A percentile compares a stretch with the other conserved stretches of the same genome.
phyloP scores from a whole-genome alignment of 2,329 filamentous ascomycete species.

The Talaromyces sp. region DNA sequence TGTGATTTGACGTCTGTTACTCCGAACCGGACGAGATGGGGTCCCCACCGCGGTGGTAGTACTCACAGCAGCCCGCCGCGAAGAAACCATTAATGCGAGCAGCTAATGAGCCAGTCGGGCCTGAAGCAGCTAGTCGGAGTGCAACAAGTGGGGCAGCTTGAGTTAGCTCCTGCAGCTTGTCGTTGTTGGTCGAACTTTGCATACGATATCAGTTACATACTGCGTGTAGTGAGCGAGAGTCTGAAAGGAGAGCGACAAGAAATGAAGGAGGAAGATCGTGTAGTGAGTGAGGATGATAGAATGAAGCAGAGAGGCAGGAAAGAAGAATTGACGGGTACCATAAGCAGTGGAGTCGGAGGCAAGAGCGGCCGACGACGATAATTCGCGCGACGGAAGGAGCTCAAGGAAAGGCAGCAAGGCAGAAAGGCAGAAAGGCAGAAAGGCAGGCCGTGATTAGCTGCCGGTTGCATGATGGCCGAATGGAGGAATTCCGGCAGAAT shows the following conservation, averaged over 20 bases:
- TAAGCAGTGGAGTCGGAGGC: slow-evolving; percentile 1
- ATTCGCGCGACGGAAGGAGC: slow-evolving; percentile 6
- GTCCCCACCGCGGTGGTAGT: slow-evolving; percentile 21
- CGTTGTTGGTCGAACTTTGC: slow-evolving; percentile 9
- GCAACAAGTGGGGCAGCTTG: slow-evolving; percentile 15
- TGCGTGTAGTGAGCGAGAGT: not conserved
- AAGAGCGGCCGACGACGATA: not conserved
- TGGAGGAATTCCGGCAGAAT: not conserved
- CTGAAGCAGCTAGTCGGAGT: slow-evolving; percentile 13
- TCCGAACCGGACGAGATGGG: slow-evolving; percentile 33
- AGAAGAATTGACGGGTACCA: not conserved
- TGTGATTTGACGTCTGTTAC: slow-evolving; percentile 33
- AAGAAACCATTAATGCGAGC: slow-evolving; percentile 30
- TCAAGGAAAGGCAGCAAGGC: not conserved
- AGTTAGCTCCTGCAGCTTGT: slow-evolving; percentile 21
- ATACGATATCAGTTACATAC: slow-evolving; percentile 2
- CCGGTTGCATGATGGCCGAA: not conserved
- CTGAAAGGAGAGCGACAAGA: not conserved
- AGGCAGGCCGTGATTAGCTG: not conserved
- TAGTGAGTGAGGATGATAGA: not conserved
- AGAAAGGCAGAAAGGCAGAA: not conserved
- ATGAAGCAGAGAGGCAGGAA: not conserved
- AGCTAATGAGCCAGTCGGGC: slow-evolving; percentile 27
- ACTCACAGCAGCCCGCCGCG: slow-evolving; percentile 23
- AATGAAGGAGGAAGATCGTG: not conserved